Evolutionary conservation across 495 filamentous ascomycete genomes (phyloP), one percentile per base, ranked within the genome.

Genomic region (Daldinia vernicosa): DNA sequence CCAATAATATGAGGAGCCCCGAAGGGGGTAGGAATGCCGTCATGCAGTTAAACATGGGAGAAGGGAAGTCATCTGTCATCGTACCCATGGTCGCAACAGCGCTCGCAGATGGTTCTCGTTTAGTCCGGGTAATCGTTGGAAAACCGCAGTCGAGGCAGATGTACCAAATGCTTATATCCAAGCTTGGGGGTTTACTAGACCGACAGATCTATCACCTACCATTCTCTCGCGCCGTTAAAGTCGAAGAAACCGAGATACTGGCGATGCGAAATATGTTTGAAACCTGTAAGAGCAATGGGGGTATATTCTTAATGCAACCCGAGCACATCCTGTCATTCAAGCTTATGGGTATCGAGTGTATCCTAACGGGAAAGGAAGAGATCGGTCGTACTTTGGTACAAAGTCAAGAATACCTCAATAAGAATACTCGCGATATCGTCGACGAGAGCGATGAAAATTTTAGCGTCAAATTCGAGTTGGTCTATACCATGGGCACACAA

Each of bases 31-130:
- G 63, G 0, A 92, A 89, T 71, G 74, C 82, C 0, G 86, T 89
- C 12, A 80, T 92, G 76, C 90, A 93, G 71, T 79, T 93, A 58
- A 92, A 92, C 69, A 93, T 93, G 90, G 91, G 91, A 0, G 85
- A 91, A 73, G 91, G 91, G 0, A 93, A 93, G 71, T 89, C 89
- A 0, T 89, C 89, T 0, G 86, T 92, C 1, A 91, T 93, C 59
- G 84, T 92, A 4, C 90, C 91, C 0, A 85, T 89, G 43, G 84
- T 90, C 7, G 84, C 88, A 5, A 81, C 83, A 0, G 76, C 78
- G 3, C 72, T 92, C 15, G 89, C 89, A 0, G 76, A 92, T 69
- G 79, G 80, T 0, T 65, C 67, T 0, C 80, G 76, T 17, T 78
- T 93, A 0, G 83, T 85, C 0, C 77, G 89, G 12, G 81, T 92